Evolutionary conservation across 306 rosid genomes (phyloP).

Genomic region (Inga oerstediana): DNA sequence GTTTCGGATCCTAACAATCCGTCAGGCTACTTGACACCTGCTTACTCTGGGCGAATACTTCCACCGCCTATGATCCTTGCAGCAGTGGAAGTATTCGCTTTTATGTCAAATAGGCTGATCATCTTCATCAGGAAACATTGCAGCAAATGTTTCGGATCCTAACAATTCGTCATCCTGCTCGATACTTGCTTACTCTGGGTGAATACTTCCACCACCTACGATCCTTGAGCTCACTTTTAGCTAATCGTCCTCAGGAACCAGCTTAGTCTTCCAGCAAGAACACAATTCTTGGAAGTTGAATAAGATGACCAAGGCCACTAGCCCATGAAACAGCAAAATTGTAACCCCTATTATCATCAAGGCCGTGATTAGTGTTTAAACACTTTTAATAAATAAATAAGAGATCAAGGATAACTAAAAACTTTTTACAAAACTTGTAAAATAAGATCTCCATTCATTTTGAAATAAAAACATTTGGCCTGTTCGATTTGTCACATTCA

Average conservation of each 20-base stretch:
- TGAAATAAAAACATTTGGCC: too few species aligned
- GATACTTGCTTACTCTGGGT: slow-evolving; percentile 82
- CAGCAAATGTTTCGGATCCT: slow-evolving; percentile 79
- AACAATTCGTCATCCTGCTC: slow-evolving; percentile 77
- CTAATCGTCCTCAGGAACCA: slow-evolving; percentile 74
- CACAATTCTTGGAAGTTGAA: slow-evolving; percentile 39
- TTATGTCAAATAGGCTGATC: slow-evolving; percentile 63
- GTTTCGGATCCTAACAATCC: slow-evolving; percentile 69
- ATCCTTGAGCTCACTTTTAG: slow-evolving; percentile 83
- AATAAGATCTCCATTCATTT: too few species aligned
- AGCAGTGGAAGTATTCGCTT: slow-evolving; percentile 48
- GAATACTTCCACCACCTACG: slow-evolving; percentile 90
- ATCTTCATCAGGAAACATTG: slow-evolving; percentile 79
- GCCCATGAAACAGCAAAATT: slow-evolving; percentile 16
- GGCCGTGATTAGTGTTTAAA: too few species aligned
- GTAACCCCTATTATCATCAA: too few species aligned
- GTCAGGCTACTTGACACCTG: slow-evolving; percentile 82
- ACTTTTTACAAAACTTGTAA: too few species aligned
- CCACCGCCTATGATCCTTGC: slow-evolving; percentile 80
- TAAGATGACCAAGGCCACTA: slow-evolving; percentile 32
- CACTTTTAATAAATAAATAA: too few species aligned
- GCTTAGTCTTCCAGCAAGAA: slow-evolving; percentile 50
- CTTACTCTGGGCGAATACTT: slow-evolving; percentile 87
- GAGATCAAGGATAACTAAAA: too few species aligned
- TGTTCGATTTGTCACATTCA: too few species aligned